Evolutionary conservation across 495 filamentous ascomycete genomes (phyloP).

Genomic region (Umbilicaria muhlenbergii): DNA sequence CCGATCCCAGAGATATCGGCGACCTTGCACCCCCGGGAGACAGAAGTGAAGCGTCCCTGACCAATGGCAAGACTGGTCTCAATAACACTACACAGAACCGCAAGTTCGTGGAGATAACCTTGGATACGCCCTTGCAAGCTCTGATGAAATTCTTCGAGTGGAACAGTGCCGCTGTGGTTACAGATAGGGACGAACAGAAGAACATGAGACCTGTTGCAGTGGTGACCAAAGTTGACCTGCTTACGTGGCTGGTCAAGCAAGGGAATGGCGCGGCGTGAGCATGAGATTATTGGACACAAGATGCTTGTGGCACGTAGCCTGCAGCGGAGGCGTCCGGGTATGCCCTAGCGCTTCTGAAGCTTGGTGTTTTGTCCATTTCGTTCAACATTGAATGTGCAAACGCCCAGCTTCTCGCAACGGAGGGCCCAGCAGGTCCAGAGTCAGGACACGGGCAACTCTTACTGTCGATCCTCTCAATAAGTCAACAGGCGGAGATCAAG

Average conservation of each 20-base stretch:
- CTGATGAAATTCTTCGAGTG: conserved; percentile 91
- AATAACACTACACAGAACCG: conserved; percentile 26
- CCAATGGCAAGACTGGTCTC: conserved; percentile 13
- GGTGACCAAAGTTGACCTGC: conserved; percentile 89
- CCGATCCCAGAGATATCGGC: conserved; percentile 52
- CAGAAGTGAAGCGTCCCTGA: conserved; percentile 2
- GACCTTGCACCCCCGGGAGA: conserved; percentile 3
- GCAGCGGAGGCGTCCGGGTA: too few species aligned
- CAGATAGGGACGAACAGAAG: conserved; percentile 37
- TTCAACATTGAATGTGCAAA: too few species aligned
- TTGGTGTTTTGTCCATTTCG: too few species aligned
- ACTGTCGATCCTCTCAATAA: too few species aligned
- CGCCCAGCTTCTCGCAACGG: too few species aligned
- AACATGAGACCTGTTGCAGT: conserved; percentile 67
- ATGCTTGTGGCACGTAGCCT: too few species aligned
- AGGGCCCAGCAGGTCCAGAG: too few species aligned
- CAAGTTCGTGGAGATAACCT: conserved; percentile 84
- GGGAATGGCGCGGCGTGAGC: conserved; percentile 15
- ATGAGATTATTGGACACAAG: too few species aligned
- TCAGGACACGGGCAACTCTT: too few species aligned
- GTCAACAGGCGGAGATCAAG: too few species aligned
- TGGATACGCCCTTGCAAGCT: conserved; percentile 69
- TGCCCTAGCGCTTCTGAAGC: too few species aligned
- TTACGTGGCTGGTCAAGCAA: conserved; percentile 83
- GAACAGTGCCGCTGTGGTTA: conserved; percentile 91